phyloP scores from a whole-genome alignment of 768 basidiomycete genomes.

The Cystobasidium ongulense region DNA sequence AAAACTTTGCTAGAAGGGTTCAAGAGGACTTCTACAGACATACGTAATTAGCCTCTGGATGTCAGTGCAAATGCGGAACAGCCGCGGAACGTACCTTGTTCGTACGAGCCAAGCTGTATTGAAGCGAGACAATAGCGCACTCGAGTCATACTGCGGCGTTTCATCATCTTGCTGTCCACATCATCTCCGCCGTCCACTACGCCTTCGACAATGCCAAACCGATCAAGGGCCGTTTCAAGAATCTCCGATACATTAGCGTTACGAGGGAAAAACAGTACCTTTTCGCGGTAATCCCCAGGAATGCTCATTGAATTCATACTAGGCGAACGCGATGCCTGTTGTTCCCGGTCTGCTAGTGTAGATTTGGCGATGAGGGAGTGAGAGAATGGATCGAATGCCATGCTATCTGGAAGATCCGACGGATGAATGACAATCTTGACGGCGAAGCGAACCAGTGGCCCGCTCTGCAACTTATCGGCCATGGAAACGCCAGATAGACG shows the following conservation, averaged over 20 bases:
- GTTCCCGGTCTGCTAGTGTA: slow-evolving; percentile 56
- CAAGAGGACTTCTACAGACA: slow-evolving; percentile 61
- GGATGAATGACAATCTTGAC: slow-evolving; percentile 79
- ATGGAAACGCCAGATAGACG: slow-evolving; percentile 6
- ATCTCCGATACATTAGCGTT: slow-evolving; percentile 95
- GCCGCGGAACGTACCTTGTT: neutral
- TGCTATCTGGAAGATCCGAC: slow-evolving; percentile 84
- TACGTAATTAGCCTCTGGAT: neutral
- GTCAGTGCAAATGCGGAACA: neutral
- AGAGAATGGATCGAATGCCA: slow-evolving; percentile 84
- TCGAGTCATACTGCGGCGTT: slow-evolving; percentile 65
- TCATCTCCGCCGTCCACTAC: slow-evolving; percentile 98
- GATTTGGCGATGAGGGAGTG: slow-evolving; percentile 88
- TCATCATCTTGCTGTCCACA: slow-evolving; percentile 81
- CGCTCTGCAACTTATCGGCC: neutral
- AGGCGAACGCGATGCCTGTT: slow-evolving; percentile 40
- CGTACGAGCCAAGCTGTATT: slow-evolving; percentile 52
- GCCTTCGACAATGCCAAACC: slow-evolving; percentile 92
- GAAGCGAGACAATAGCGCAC: slow-evolving; percentile 75
- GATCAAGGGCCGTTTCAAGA: slow-evolving; percentile 79
- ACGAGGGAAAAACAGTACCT: slow-evolving; percentile 83
- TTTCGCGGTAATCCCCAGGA: slow-evolving; percentile 59
- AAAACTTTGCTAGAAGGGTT: slow-evolving; percentile 71
- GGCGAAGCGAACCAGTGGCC: slow-evolving; percentile 71
- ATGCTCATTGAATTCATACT: slow-evolving; percentile 51